A percentile compares a stretch with the other conserved stretches of the same genome.
These are phyloP conservation scores for Nadsonia commutata DNA, from an alignment of 1,139 yeast genomes.

Conservation along the genomic window DNA sequence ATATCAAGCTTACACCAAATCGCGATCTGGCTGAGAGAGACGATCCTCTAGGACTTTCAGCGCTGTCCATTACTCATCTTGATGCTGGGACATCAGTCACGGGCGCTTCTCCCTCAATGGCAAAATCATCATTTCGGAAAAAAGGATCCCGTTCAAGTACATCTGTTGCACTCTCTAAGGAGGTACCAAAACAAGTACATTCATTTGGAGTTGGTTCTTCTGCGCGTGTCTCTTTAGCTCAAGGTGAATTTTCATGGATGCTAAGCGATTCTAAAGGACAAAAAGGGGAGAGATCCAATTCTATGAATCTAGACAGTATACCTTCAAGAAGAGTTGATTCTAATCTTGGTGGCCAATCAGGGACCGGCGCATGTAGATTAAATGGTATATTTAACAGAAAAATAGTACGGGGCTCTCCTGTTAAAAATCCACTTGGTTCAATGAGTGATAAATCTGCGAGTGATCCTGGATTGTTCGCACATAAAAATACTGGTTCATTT, in stretches of 20 bases:
- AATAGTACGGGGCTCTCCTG: no score
- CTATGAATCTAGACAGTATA: no score
- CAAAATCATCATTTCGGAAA: not conserved
- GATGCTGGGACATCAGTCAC: not conserved
- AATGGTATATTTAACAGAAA: no score
- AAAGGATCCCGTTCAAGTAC: not conserved
- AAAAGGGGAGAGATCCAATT: no score
- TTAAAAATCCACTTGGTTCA: no score
- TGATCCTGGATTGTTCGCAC: no score
- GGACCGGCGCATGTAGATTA: no score
- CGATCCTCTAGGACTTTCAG: not conserved
- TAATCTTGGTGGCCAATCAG: no score
- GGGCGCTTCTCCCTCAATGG: not conserved
- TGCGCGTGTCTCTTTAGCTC: constrained; percentile 8
- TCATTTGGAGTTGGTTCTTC: constrained; percentile 1
- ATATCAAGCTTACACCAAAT: not conserved
- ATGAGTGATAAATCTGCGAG: no score
- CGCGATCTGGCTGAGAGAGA: not conserved
- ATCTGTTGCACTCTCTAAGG: constrained; percentile 1
- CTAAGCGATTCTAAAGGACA: no score
- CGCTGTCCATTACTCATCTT: constrained; percentile 3
- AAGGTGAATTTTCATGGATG: constrained; percentile 12
- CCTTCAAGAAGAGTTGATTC: no score
- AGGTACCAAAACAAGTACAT: not conserved
- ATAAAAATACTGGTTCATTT: no score